These are phyloP conservation scores for Cynanchum wilfordii DNA, from an alignment of 257 asterid species.

Conservation along the genomic window DNA sequence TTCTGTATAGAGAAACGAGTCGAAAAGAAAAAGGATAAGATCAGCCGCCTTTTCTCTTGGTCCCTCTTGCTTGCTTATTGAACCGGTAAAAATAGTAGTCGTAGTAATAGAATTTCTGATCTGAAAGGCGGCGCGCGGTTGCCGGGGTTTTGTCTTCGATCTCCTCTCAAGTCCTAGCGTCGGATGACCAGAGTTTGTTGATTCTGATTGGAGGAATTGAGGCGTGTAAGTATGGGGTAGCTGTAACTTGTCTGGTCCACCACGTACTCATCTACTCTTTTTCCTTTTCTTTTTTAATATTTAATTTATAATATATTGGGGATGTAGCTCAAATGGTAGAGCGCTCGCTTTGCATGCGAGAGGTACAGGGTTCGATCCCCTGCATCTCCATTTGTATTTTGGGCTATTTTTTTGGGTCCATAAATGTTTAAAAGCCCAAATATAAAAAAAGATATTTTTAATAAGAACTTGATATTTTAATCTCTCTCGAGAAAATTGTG, in stretches of 20 bases:
- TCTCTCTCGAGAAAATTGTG: neutral
- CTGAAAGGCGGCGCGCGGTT: neutral
- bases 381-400: conserved; percentile 21
- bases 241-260: neutral
- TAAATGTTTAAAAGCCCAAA: too few relatives aligned
- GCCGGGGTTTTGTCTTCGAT: neutral
- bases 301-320: conserved; percentile 23
- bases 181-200: neutral
- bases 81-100: neutral
- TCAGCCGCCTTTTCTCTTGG: conserved; percentile 3
- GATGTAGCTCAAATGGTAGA: conserved; percentile 99
- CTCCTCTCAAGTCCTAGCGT: neutral
- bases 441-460: too few relatives aligned
- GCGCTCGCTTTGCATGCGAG: conserved; percentile 99
- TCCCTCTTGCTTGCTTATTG: neutral
- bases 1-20: neutral
- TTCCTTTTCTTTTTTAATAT: too few relatives aligned
- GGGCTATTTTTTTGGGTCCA: too few relatives aligned
- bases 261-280: too few relatives aligned
- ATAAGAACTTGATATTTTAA: too few relatives aligned
- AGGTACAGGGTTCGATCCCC: conserved; percentile 86
- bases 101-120: neutral
- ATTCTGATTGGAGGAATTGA: neutral
- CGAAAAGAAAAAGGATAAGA: neutral
- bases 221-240: neutral